Base-by-base conservation (phyloP, 202 grass and related monocot species). In the Hordeum pubiflorum region DNA sequence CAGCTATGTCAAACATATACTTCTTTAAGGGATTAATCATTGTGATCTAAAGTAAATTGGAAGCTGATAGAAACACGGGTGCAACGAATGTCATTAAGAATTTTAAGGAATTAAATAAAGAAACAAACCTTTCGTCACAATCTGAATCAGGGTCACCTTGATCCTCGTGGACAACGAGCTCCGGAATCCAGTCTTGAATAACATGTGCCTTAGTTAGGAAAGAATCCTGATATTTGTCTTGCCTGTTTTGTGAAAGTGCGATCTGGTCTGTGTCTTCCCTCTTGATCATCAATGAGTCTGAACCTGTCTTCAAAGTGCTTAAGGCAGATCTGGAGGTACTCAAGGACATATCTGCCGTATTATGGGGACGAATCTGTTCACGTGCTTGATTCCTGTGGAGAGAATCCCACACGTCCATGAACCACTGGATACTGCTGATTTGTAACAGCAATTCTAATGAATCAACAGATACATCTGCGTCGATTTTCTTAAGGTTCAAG, bases 121-220 rank as follows among this genome's bases (percentile, higher is more conserved):
- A 79, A 76, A 84, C 85, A 85, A 85, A 99, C 96, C 96, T 99
- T 83, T 88, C 88, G 23, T 93, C 92, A 58, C 83, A 94, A 81
- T 93, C 96, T 85, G 92, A 88, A 80, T 85, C 96, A 77, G 82
- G 54, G 63, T 92, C 81, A 46, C 68, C 79, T 63, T 80, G 79
- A 82, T 91, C 88, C 77, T 89, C 78, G 21, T 80, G 71, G 43
- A 79, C 72, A 88, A 79, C 67, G 57, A 84, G 85, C 68, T 90
- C 86, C 17, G 92, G 89, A n/a, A 99, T 86, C 92, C 92, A 99
- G 72, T 99, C 81, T 29, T 90, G 86, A 88, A 99, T 99, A n/a
- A 98, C 56, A 66, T 90, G 77, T 70, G 92, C 84, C 76, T 85
- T 89, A 44, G 76, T 88, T 79, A 94, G 81, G 67, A 91, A 95